Evolutionary conservation across 257 asterid genomes (phyloP).

Genomic region (Ilex aquifolium): DNA sequence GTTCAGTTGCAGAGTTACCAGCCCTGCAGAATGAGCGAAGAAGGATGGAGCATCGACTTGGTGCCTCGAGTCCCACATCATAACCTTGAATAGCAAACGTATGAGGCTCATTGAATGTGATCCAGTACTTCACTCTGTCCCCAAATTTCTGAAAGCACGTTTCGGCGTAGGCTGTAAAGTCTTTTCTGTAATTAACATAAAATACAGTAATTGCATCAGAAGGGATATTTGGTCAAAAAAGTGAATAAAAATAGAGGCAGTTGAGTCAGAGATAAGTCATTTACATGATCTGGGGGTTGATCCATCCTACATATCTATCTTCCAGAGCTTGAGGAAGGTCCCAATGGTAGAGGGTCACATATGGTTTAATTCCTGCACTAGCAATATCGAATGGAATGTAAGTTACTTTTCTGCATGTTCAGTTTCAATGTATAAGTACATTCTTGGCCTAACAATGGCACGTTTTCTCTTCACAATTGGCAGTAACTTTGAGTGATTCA

Average conservation of each 20-base stretch:
- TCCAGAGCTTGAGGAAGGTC: conserved; percentile 84
- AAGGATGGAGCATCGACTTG: conserved; percentile 65
- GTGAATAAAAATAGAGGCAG: background rate
- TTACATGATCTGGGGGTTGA: conserved; percentile 65
- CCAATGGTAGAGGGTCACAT: conserved; percentile 86
- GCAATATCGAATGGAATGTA: background rate
- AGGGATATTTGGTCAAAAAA: too few species aligned
- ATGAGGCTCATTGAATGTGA: conserved; percentile 89
- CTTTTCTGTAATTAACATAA: conserved; percentile 37
- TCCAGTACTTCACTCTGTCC: conserved; percentile 88
- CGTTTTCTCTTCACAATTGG: too few species aligned
- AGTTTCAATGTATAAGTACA: background rate
- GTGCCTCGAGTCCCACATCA: conserved; percentile 72
- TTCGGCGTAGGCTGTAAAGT: conserved; percentile 64
- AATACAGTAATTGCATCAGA: too few species aligned
- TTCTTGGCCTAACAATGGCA: too few species aligned
- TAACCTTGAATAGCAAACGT: conserved; percentile 67
- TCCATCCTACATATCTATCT: conserved; percentile 68
- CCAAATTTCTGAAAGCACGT: conserved; percentile 80
- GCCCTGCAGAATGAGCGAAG: conserved; percentile 48
- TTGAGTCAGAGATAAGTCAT: background rate
- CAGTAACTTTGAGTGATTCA: too few species aligned
- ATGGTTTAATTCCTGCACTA: conserved; percentile 71
- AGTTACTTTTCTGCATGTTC: background rate
- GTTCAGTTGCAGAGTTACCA: conserved; percentile 82